Conservation (phyloP, 208 protist genomes). For the Herpetomonas samuelpessoai region DNA sequence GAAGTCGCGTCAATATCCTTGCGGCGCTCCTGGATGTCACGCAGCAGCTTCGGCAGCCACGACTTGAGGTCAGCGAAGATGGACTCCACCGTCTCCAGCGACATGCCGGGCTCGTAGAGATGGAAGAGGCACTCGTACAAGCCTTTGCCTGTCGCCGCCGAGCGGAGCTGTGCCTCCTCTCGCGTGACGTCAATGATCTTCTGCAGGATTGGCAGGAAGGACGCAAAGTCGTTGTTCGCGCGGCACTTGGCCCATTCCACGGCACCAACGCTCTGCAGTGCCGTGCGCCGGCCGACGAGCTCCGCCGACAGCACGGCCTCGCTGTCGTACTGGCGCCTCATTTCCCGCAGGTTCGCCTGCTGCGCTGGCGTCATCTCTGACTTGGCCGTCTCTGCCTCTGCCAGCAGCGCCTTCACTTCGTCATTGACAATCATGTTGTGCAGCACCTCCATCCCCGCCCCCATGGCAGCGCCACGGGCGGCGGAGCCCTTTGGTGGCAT, state of each 20-base stretch:
- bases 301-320: slow-evolving; percentile 17
- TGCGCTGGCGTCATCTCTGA: too few relatives aligned
- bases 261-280: slow-evolving; percentile 21
- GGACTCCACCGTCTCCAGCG: too few relatives aligned
- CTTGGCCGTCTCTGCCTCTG: slow-evolving; percentile 33
- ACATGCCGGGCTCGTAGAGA: slow-evolving; percentile 49
- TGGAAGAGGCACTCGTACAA: slow-evolving; percentile 49
- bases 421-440: slow-evolving; percentile 27
- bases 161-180: too few relatives aligned
- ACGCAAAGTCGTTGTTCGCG: slow-evolving; percentile 34
- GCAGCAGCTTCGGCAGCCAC: too few relatives aligned
- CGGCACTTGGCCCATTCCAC: slow-evolving; percentile 28
- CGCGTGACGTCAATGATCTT: slow-evolving; percentile 27
- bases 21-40: too few relatives aligned
- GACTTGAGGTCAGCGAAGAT: too few relatives aligned
- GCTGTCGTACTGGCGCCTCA: slow-evolving; percentile 11
- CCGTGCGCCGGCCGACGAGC: slow-evolving; percentile 19
- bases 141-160: slow-evolving; percentile 13
- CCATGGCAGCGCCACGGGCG: slow-evolving; percentile 33
- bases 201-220: slow-evolving; percentile 34
- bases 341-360: too few relatives aligned
- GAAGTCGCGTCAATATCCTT: too few relatives aligned
- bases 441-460: slow-evolving; percentile 20
- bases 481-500: slow-evolving; percentile 27
- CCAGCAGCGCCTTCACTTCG: slow-evolving; percentile 13